Base-by-base conservation (phyloP, 352 stramenopile genomes). In the Phytophthora colocasiae region DNA sequence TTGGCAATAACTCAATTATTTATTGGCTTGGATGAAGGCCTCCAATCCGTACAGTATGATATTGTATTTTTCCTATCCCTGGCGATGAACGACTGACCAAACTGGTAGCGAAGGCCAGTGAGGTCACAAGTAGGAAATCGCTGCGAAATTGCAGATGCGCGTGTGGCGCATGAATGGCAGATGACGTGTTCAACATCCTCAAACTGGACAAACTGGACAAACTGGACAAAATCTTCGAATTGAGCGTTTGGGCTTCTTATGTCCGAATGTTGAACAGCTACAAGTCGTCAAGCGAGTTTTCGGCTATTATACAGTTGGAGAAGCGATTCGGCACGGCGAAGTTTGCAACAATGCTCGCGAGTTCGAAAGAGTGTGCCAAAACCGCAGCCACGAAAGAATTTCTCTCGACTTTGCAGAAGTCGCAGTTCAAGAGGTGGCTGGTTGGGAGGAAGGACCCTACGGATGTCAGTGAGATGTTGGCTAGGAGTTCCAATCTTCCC, bases 111-210 rank as follows among this genome's bases (percentile, higher is more conserved):
- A 58, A 8, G 39, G 50, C 50, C 0, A 38, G 41, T 14, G 14
- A 15, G 12, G 24, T 48, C 36, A 6, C 34, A 7, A 58, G n/a
- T 4, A 48, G 8, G 14, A 3, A 38, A n/a, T 58, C 17, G 50
- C 36, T 10, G 10, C 36, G 4, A 27, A 39, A 17, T 11, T 38
- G 9, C 22, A 47, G 24, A 8, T 7, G n/a, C 0, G 27, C 6
- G 8, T 47, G 5, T 58, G 50, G 50, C 22, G 24, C 36, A 39
- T 27, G 10, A 39, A 22, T n/a, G 29, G n/a, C 46, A 4, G 50
- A 58, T n/a, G 24, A 62, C 1, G 14, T 52, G 27, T 62, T 62
- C 14, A 36, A 38, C 0, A 22, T 38, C 34, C 19, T 62, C 27
- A 47, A 62, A 17, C 15, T 62, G 14, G 7, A 46, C 6, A 12